Conservation (phyloP, 1,284 basidiomycete species). For the Blastosporella zonata region DNA sequence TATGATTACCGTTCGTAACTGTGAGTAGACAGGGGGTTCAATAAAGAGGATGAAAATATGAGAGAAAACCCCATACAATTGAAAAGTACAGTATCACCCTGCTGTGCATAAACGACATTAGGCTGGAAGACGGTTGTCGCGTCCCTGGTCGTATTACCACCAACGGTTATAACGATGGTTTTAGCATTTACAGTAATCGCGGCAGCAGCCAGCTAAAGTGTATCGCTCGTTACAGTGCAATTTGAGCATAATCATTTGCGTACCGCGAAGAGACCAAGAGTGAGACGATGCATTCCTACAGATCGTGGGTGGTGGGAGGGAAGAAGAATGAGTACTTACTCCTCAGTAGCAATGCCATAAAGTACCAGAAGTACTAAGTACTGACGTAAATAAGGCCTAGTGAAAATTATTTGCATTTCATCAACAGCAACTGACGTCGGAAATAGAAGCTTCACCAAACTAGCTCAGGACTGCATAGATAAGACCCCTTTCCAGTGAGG, state of each 20-base stretch:
- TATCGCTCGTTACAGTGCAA: not conserved
- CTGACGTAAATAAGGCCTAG: constrained; percentile 7
- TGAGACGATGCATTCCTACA: not conserved
- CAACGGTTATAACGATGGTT: constrained; percentile 44
- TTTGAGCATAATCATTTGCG: not conserved
- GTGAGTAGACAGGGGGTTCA: constrained; percentile 7
- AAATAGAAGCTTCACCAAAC: not conserved
- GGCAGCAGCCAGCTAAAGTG: constrained; percentile 1
- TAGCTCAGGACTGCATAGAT: no score
- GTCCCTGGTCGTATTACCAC: constrained; percentile 43
- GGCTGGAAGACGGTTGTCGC: constrained; percentile 46
- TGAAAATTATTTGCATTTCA: not conserved
- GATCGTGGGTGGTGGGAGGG: not conserved
- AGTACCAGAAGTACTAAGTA: constrained; percentile 1
- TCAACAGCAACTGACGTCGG: not conserved
- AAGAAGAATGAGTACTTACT: not conserved
- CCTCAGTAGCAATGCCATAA: not conserved
- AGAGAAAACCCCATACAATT: constrained; percentile 40
- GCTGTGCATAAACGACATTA: constrained; percentile 38
- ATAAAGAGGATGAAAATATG: constrained; percentile 9
- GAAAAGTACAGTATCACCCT: constrained; percentile 52
- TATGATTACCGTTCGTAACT: constrained; percentile 59
- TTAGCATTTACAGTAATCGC: constrained; percentile 29
- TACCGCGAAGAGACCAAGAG: constrained; percentile 10
- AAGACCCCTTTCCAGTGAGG: no score